phyloP scores from a whole-genome alignment of 1,139 yeast species.

The Suhomyces bokatorum region DNA sequence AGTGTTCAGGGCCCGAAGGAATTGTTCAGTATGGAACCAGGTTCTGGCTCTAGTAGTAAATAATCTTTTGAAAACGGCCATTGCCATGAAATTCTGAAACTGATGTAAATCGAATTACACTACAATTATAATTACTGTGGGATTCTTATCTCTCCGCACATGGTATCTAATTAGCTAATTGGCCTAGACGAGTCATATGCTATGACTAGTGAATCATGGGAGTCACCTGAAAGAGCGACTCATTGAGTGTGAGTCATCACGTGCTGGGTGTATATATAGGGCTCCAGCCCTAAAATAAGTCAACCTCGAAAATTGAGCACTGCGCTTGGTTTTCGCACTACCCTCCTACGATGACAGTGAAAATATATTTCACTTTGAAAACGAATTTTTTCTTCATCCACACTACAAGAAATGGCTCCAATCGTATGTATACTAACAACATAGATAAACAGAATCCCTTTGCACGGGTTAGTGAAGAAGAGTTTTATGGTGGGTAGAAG shows the following conservation, averaged over 20 bases:
- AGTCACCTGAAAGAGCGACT: constrained; percentile 3
- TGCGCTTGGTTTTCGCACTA: neutral
- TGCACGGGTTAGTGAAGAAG: constrained; percentile 33
- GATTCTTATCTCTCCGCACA: too few relatives aligned
- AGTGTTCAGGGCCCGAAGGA: constrained; percentile 6
- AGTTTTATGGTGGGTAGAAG: constrained; percentile 11
- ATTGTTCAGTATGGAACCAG: neutral
- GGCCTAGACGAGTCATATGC: neutral
- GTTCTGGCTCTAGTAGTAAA: constrained; percentile 1
- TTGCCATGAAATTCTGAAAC: neutral
- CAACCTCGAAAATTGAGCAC: neutral
- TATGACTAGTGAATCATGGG: neutral
- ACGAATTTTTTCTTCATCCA: constrained; percentile 11
- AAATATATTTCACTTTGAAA: constrained; percentile 2
- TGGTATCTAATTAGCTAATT: too few relatives aligned
- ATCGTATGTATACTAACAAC: constrained; percentile 59
- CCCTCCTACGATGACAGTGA: constrained; percentile 2
- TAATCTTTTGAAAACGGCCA: neutral
- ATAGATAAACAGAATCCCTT: constrained; percentile 24
- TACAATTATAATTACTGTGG: neutral
- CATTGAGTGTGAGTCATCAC: constrained; percentile 13
- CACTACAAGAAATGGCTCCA: constrained; percentile 71
- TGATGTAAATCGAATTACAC: neutral
- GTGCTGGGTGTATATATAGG: constrained; percentile 7
- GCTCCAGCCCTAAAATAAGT: constrained; percentile 2